A percentile compares a stretch with the other conserved stretches of the same genome.
Conservation (phyloP, 2,329 filamentous ascomycete genomes). For the Onygenales sp. region DNA sequence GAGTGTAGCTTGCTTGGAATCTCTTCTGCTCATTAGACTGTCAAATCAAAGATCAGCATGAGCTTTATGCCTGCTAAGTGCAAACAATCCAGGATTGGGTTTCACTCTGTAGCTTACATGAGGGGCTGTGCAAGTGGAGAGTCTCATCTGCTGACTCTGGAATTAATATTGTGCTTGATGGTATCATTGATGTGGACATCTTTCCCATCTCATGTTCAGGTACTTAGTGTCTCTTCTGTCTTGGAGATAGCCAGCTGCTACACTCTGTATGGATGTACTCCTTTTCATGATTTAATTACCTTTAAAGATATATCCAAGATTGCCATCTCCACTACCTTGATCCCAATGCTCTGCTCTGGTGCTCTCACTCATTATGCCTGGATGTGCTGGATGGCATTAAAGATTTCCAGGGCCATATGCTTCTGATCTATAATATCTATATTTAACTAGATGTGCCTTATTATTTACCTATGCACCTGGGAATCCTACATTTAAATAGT, state of each 20-base stretch:
- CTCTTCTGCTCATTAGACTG: slow-evolving; percentile 3
- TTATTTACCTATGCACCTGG: no score
- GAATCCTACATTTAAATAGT: no score
- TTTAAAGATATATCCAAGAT: slow-evolving; percentile 4
- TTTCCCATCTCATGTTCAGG: background rate
- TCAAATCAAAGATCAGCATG: background rate
- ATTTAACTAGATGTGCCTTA: no score
- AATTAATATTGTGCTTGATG: background rate
- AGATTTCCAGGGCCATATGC: background rate
- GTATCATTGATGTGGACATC: background rate
- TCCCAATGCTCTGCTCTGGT: background rate
- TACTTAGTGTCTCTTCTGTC: background rate
- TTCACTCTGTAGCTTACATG: background rate
- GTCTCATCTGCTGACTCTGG: background rate
- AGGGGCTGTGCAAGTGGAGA: background rate
- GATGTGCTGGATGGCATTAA: background rate
- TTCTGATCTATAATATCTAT: no score
- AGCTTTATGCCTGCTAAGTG: background rate
- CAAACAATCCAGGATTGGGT: slow-evolving; percentile 3
- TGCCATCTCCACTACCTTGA: slow-evolving; percentile 3
- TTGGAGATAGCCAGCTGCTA: background rate
- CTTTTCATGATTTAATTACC: background rate
- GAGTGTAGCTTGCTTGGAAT: slow-evolving; percentile 2
- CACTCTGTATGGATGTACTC: background rate
- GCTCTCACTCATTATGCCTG: background rate